Conservation (phyloP, 345 rosid species). For the Citrus cavaleriei region DNA sequence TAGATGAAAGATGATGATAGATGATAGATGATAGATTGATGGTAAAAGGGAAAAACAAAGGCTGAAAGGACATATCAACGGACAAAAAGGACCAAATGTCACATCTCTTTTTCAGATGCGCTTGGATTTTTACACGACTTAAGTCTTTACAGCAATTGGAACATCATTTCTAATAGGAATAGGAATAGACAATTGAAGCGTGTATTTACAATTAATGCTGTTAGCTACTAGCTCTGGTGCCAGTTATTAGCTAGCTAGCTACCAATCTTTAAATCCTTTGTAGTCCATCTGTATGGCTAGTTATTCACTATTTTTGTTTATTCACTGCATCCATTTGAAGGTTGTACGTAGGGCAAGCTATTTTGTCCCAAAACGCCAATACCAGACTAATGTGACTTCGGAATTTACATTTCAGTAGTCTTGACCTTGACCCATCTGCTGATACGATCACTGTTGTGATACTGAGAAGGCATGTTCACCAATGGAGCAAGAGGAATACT, state of each 20-base stretch:
- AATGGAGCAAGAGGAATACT: neutral
- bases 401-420: neutral
- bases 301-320: no score
- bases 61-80: constrained; percentile 23
- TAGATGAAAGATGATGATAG: neutral
- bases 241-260: neutral
- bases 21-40: neutral
- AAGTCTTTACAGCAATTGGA: neutral
- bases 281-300: no score
- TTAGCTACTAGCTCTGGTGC: neutral
- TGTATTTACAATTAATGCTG: neutral
- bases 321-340: no score
- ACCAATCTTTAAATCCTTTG: neutral
- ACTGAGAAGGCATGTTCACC: neutral
- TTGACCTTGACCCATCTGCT: neutral
- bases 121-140: constrained; percentile 4
- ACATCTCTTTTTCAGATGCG: constrained; percentile 13
- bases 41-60: neutral
- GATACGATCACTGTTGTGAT: neutral
- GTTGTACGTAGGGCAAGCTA: neutral
- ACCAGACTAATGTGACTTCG: neutral
- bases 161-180: neutral
- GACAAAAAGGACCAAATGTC: constrained; percentile 13
- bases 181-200: neutral
- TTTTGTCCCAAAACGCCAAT: neutral